These are phyloP conservation scores for Dipodascus geniculatus DNA, from an alignment of 805 yeast species.

Conservation along the genomic window DNA sequence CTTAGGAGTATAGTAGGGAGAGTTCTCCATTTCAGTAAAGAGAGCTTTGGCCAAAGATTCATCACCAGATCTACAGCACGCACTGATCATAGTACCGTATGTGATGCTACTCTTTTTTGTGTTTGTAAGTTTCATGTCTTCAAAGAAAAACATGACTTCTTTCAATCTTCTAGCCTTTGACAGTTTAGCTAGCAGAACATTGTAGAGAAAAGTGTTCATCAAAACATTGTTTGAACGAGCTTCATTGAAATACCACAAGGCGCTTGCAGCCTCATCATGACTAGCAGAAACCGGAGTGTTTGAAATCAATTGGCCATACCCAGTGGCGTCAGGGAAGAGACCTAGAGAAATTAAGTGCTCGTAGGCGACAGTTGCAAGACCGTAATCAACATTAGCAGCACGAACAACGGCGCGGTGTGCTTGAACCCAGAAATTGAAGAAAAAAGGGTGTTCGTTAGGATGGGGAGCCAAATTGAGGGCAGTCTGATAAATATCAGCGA, in stretches of 20 bases:
- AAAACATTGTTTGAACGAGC: slow-evolving; percentile 18
- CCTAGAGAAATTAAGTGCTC: slow-evolving; percentile 18
- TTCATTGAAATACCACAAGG: slow-evolving; percentile 23
- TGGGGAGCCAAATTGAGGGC: slow-evolving; percentile 12
- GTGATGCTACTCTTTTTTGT: slow-evolving; percentile 23
- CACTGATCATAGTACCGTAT: slow-evolving; percentile 29
- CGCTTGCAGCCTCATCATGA: slow-evolving; percentile 25
- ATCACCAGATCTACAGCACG: slow-evolving; percentile 28
- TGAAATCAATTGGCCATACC: slow-evolving; percentile 25
- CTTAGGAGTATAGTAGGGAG: slow-evolving; percentile 20
- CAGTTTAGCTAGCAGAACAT: slow-evolving; percentile 25
- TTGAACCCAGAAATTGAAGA: slow-evolving; percentile 19
- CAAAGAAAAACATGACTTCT: slow-evolving; percentile 23
- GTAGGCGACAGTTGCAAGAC: slow-evolving; percentile 19
- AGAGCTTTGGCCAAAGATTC: slow-evolving; percentile 21
- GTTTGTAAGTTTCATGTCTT: slow-evolving; percentile 21
- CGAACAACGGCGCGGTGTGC: slow-evolving; percentile 21
- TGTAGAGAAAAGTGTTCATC: slow-evolving; percentile 26
- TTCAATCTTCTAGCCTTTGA: slow-evolving; percentile 26
- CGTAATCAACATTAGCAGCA: slow-evolving; percentile 17
- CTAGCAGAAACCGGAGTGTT: slow-evolving; percentile 14
- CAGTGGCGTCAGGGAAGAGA: slow-evolving; percentile 24
- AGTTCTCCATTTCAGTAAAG: slow-evolving; percentile 26
- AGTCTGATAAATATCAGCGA: slow-evolving; percentile 8
- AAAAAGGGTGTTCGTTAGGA: slow-evolving; percentile 11